A percentile compares a stretch with the other conserved stretches of the same genome.
Evolutionary conservation across 805 yeast genomes (phyloP).

Genomic region (Candida qinlingensis): DNA sequence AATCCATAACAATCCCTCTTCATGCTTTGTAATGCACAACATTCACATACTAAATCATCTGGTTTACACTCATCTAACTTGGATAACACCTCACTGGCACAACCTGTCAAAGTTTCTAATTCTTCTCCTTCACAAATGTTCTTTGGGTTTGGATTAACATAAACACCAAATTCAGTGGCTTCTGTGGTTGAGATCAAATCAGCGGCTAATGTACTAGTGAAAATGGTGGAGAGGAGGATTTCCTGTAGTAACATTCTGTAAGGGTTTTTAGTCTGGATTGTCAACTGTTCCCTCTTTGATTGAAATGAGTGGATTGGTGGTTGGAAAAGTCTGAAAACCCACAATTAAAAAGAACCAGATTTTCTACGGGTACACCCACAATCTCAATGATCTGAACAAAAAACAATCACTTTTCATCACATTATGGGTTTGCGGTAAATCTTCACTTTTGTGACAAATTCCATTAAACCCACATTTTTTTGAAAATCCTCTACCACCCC

Average conservation of each 20-base stretch:
- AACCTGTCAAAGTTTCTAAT: conserved; percentile 34
- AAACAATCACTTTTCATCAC: conserved; percentile 6
- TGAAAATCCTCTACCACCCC: too few relatives aligned
- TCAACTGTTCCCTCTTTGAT: too few relatives aligned
- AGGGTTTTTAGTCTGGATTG: too few relatives aligned
- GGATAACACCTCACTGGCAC: conserved; percentile 42
- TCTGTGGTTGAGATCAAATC: conserved; percentile 19
- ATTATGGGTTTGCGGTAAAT: conserved; percentile 1
- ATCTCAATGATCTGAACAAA: too few relatives aligned
- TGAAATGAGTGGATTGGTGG: too few relatives aligned
- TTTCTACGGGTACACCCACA: too few relatives aligned
- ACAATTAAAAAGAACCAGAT: too few relatives aligned
- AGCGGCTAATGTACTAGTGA: background rate
- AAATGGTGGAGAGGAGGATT: too few relatives aligned
- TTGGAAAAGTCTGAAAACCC: too few relatives aligned
- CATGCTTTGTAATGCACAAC: conserved; percentile 49
- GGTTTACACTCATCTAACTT: conserved; percentile 46
- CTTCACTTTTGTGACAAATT: too few relatives aligned
- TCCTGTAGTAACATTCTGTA: too few relatives aligned
- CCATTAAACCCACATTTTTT: too few relatives aligned
- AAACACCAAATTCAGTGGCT: conserved; percentile 33
- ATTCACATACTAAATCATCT: conserved; percentile 50
- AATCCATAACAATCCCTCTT: conserved; percentile 40
- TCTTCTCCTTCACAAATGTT: conserved; percentile 41
- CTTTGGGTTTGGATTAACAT: conserved; percentile 43